A percentile compares a stretch with the other conserved stretches of the same genome.
phyloP scores from a whole-genome alignment of 164 flowering plant genomes.

The Hamamelis virginiana region DNA sequence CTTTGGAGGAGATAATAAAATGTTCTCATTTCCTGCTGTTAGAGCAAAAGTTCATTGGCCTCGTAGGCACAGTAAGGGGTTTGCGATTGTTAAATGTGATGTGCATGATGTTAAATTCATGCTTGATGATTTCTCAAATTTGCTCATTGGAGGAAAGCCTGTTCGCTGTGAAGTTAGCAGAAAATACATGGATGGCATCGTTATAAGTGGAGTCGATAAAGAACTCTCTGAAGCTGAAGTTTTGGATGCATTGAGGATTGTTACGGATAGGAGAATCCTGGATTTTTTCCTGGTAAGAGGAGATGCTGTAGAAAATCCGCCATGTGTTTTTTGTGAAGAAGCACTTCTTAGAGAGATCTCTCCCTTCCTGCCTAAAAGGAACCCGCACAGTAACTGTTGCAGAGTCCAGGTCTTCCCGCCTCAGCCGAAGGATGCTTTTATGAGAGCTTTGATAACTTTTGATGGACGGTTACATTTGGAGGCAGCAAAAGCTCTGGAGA shows the following conservation, averaged over 20 bases:
- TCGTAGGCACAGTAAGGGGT: constrained; percentile 72
- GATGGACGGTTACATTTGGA: constrained; percentile 90
- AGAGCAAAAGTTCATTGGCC: constrained; percentile 85
- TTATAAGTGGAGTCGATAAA: constrained; percentile 54
- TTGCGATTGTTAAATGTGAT: constrained; percentile 61
- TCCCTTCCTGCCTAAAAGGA: constrained; percentile 65
- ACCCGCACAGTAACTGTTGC: constrained; percentile 32
- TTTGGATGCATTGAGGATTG: constrained; percentile 37
- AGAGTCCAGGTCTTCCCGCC: constrained; percentile 71
- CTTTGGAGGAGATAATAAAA: constrained; percentile 46
- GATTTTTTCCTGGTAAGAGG: constrained; percentile 70
- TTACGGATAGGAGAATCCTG: constrained; percentile 50
- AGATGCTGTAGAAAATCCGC: constrained; percentile 48
- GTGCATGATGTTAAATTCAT: constrained; percentile 43
- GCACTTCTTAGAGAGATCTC: constrained; percentile 72
- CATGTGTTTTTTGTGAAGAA: constrained; percentile 57
- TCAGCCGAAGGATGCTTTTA: constrained; percentile 52
- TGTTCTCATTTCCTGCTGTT: constrained; percentile 59
- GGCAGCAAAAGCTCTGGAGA: constrained; percentile 95
- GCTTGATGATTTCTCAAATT: constrained; percentile 36
- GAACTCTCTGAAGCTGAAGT: constrained; percentile 67
- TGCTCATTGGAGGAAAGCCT: constrained; percentile 53
- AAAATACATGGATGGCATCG: constrained; percentile 39
- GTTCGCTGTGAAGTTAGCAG: constrained; percentile 41
- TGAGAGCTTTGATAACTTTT: constrained; percentile 69